Evolutionary conservation across 768 basidiomycete species (phyloP).

Genomic region (Fomitopsis pulvina): DNA sequence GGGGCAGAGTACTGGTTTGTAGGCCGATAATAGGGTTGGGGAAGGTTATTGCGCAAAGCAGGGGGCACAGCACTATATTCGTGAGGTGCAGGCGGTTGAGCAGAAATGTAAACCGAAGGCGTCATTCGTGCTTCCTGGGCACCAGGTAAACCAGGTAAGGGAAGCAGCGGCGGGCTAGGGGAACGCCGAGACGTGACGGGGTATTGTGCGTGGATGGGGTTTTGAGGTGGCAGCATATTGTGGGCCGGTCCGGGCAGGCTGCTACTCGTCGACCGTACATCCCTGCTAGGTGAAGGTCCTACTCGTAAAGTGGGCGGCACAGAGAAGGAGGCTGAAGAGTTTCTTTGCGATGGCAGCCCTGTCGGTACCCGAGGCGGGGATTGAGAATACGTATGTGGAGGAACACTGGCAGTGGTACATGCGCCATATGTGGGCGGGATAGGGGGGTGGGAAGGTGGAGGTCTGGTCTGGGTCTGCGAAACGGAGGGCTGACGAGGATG

Average conservation of each 20-base stretch:
- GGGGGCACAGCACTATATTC: background rate
- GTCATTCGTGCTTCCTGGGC: constrained; percentile 2
- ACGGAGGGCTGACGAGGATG: background rate
- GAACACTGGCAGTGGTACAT: background rate
- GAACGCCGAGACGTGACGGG: constrained; percentile 4
- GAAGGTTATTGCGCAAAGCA: background rate
- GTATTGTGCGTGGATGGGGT: constrained; percentile 5
- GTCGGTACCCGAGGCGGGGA: background rate
- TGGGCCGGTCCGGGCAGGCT: background rate
- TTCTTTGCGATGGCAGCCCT: background rate
- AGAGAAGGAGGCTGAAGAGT: too few relatives aligned
- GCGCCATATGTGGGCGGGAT: background rate
- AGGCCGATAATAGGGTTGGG: background rate
- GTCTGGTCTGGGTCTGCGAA: background rate
- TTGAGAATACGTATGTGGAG: constrained; percentile 1
- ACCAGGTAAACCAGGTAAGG: background rate
- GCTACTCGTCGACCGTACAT: background rate
- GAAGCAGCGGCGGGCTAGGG: constrained; percentile 8
- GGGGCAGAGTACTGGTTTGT: background rate
- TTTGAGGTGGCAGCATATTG: constrained; percentile 2
- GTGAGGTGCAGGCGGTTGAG: background rate
- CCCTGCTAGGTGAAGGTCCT: background rate
- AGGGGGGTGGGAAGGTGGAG: background rate
- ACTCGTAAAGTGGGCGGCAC: background rate
- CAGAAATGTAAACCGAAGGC: constrained; percentile 6